phyloP scores from a whole-genome alignment of 2,329 filamentous ascomycete species.

The Ascochyta rabiei region DNA sequence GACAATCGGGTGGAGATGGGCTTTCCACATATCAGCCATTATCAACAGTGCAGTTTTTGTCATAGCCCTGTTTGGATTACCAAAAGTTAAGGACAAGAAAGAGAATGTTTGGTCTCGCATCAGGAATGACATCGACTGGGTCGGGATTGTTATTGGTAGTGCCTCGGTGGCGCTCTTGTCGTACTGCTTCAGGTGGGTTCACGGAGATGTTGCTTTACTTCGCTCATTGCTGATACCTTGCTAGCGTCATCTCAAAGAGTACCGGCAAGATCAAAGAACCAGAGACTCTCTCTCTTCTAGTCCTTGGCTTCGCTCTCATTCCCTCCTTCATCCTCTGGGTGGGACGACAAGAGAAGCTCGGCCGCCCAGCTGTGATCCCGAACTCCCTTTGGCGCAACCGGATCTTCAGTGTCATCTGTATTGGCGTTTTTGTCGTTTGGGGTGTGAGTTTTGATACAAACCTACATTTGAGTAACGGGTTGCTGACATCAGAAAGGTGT shows the following conservation, averaged over 20 bases:
- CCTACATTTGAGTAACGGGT: not conserved
- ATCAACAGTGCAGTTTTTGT: slow-evolving; percentile 51
- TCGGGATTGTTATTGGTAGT: slow-evolving; percentile 56
- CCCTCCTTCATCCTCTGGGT: slow-evolving; percentile 63
- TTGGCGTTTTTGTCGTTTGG: slow-evolving; percentile 50
- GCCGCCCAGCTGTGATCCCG: slow-evolving; percentile 63
- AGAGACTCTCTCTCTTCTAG: slow-evolving; percentile 55
- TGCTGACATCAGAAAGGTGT: slow-evolving; percentile 4
- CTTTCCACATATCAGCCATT: slow-evolving; percentile 57
- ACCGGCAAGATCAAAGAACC: slow-evolving; percentile 52
- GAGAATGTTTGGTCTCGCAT: slow-evolving; percentile 37
- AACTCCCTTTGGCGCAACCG: slow-evolving; percentile 66
- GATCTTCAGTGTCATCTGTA: slow-evolving; percentile 62
- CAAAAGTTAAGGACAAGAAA: slow-evolving; percentile 39
- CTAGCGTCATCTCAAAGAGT: slow-evolving; percentile 48
- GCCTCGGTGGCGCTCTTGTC: slow-evolving; percentile 57
- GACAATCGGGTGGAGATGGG: slow-evolving; percentile 58
- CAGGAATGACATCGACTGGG: slow-evolving; percentile 60
- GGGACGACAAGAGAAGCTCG: slow-evolving; percentile 53
- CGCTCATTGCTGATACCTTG: not conserved
- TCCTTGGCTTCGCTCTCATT: slow-evolving; percentile 51
- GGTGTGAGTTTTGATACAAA: slow-evolving; percentile 10
- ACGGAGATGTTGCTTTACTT: not conserved
- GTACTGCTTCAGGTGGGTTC: slow-evolving; percentile 60
- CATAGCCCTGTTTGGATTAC: slow-evolving; percentile 47